phyloP scores from a whole-genome alignment of 1,284 basidiomycete genomes.

The Papiliotrema laurentii region DNA sequence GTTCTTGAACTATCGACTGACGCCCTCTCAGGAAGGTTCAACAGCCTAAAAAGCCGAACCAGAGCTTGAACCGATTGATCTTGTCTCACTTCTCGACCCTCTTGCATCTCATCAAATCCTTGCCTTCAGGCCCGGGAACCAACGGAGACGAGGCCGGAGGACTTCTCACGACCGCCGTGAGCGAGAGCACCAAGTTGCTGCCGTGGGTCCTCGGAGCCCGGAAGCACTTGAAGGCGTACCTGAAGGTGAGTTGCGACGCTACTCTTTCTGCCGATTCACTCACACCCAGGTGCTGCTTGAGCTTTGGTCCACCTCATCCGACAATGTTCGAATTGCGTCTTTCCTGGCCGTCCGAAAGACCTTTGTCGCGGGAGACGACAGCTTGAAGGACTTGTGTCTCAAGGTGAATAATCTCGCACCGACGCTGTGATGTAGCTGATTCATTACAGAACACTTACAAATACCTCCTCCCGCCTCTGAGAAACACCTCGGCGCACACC shows the following conservation, averaged over 20 bases:
- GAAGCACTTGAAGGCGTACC: constrained; percentile 74
- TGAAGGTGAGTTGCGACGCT: constrained; percentile 59
- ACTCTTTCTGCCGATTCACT: background rate
- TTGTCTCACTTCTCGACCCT: constrained; percentile 85
- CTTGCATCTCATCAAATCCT: constrained; percentile 69
- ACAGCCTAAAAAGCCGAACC: constrained; percentile 56
- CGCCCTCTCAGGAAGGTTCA: constrained; percentile 53
- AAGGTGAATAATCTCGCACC: constrained; percentile 57
- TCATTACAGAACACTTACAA: constrained; percentile 57
- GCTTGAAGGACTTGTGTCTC: constrained; percentile 77
- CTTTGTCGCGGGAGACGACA: constrained; percentile 72
- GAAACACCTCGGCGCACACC: constrained; percentile 74
- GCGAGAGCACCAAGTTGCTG: constrained; percentile 77
- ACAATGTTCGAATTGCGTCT: constrained; percentile 78
- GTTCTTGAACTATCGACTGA: background rate
- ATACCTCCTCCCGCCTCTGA: constrained; percentile 19
- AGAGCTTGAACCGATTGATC: constrained; percentile 78
- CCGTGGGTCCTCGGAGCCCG: constrained; percentile 80
- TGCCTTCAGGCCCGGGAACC: constrained; percentile 53
- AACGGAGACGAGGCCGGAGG: constrained; percentile 40
- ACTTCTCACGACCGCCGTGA: constrained; percentile 65
- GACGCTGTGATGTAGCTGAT: background rate
- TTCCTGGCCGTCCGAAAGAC: constrained; percentile 82
- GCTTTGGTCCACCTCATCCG: constrained; percentile 75
- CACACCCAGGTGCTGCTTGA: constrained; percentile 64